Conservation (phyloP, 192 early-diverging fungal genomes). For the Linnemannia hyalina region DNA sequence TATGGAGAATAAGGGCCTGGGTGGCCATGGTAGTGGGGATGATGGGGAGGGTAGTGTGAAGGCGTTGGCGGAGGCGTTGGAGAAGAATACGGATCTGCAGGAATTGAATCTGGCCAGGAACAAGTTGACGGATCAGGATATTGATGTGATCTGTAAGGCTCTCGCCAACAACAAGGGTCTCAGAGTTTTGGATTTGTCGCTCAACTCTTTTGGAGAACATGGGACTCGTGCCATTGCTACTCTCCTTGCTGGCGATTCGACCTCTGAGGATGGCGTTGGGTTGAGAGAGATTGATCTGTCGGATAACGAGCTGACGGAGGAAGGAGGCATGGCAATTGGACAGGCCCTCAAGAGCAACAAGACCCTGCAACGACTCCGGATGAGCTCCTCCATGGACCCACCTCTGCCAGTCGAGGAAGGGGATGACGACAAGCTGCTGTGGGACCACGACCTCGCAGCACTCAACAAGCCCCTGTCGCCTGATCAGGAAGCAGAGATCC, state of each 20-base stretch:
- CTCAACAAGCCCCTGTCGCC: conserved; percentile 28
- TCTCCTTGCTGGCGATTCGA: conserved; percentile 15
- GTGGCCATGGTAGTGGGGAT: background rate
- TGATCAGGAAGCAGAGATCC: conserved; percentile 35
- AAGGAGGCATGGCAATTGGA: conserved; percentile 54
- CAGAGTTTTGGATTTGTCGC: conserved; percentile 52
- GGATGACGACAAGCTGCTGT: conserved; percentile 34
- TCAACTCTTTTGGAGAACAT: conserved; percentile 49
- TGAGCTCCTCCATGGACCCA: conserved; percentile 52
- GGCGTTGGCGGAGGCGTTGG: conserved; percentile 24
- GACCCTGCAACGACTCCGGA: conserved; percentile 42
- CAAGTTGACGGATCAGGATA: conserved; percentile 56
- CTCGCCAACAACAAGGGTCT: conserved; percentile 24
- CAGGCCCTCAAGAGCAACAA: conserved; percentile 50
- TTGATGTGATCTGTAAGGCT: conserved; percentile 34
- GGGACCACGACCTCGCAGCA: conserved; percentile 23
- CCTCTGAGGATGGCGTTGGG: background rate
- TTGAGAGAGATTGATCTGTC: conserved; percentile 61
- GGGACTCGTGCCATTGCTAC: conserved; percentile 50
- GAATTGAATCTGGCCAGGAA: conserved; percentile 62
- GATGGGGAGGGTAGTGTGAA: conserved; percentile 11
- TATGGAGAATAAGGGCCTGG: conserved; percentile 68
- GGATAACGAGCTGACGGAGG: conserved; percentile 60
- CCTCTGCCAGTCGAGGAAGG: conserved; percentile 51
- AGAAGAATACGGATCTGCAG: conserved; percentile 37